These are phyloP conservation scores for Raffaelea arxii DNA, from an alignment of 2,329 filamentous ascomycete genomes.

Conservation along the genomic window DNA sequence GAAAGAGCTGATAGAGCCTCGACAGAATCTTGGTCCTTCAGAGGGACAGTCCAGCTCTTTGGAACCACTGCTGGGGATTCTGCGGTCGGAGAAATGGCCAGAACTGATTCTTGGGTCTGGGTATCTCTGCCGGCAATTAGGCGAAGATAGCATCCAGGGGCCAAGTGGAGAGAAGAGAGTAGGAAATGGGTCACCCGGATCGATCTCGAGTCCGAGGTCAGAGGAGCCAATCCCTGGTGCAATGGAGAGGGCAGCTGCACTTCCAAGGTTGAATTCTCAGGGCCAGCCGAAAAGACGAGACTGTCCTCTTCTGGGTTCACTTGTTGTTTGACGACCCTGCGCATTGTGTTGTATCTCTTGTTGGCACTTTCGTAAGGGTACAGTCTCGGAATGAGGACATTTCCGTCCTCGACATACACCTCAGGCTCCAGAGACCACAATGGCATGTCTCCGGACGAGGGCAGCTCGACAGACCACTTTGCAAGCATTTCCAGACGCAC, in stretches of 20 bases:
- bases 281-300: not conserved
- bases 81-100: not conserved
- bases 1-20: not conserved
- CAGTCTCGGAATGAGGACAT: slow-evolving; percentile 18
- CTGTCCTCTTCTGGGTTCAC: not conserved
- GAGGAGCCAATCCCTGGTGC: not conserved
- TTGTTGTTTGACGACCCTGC: slow-evolving; percentile 6
- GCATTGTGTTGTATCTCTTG: slow-evolving; percentile 12
- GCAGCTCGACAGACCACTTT: not conserved
- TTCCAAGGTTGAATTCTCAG: not conserved
- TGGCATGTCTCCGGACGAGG: not conserved
- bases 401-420: slow-evolving; percentile 15
- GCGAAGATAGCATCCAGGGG: not conserved
- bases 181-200: not conserved
- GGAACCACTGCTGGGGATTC: not conserved
- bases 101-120: not conserved
- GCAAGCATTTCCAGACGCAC: slow-evolving; percentile 7
- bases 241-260: not conserved
- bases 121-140: not conserved
- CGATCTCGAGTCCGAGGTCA: not conserved
- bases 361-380: slow-evolving; percentile 10
- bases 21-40: not conserved
- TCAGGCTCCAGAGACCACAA: slow-evolving; percentile 14
- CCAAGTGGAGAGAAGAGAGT: not conserved
- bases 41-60: not conserved